phyloP scores from a whole-genome alignment of 768 basidiomycete genomes.

The Xerocomus brunneocitrinus region DNA sequence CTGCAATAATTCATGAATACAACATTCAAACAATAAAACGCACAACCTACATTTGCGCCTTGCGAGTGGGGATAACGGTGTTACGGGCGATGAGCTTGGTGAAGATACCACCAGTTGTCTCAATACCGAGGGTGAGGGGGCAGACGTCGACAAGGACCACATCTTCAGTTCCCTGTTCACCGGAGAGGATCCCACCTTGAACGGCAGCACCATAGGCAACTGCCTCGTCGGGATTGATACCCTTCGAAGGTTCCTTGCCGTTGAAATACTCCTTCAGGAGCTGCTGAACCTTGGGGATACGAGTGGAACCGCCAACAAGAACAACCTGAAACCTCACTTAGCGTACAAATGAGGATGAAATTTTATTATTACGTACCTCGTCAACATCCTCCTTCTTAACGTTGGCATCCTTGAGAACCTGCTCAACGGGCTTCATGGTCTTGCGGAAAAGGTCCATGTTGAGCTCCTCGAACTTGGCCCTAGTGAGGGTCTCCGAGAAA shows the following conservation, averaged over 20 bases:
- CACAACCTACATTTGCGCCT: constrained; percentile 75
- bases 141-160: constrained; percentile 95
- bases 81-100: constrained; percentile 97
- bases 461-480: constrained; percentile 98
- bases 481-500: constrained; percentile 93
- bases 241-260: constrained; percentile 95
- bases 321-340: constrained; percentile 48
- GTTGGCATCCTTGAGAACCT: constrained; percentile 95
- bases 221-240: constrained; percentile 99
- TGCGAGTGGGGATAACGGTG: constrained; percentile 97
- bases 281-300: constrained; percentile 99
- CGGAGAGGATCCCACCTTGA: constrained; percentile 96
- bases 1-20: constrained; percentile 18
- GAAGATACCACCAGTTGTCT: constrained; percentile 97
- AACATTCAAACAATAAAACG: not conserved
- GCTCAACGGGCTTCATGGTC: constrained; percentile 99
- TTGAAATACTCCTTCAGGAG: constrained; percentile 97
- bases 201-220: constrained; percentile 99
- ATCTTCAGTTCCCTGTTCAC: constrained; percentile 85
- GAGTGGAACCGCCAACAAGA: constrained; percentile 95
- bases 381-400: constrained; percentile 97
- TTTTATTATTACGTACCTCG: constrained; percentile 49
- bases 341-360: rapidly evolving
- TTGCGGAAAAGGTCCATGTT: constrained; percentile 99
- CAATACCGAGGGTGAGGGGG: constrained; percentile 97